These are phyloP conservation scores for Chaetomidium leptoderma DNA, from an alignment of 495 filamentous ascomycete species.

Conservation along the genomic window DNA sequence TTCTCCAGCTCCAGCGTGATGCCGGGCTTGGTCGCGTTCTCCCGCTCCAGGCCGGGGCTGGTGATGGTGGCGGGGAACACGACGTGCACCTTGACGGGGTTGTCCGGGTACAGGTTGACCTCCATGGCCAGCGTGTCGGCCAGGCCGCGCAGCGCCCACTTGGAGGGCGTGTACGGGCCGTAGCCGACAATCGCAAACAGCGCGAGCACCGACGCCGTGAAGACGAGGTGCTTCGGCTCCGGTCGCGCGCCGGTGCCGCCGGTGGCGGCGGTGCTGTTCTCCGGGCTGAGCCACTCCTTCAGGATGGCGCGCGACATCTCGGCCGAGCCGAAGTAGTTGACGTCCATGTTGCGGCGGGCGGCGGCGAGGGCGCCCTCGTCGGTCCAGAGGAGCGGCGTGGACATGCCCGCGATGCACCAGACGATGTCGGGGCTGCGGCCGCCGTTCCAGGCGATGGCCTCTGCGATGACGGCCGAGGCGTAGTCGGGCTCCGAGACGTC, in stretches of 20 bases:
- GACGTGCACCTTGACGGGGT: conserved; percentile 69
- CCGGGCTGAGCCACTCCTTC: conserved; percentile 55
- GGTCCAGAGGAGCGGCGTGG: conserved; percentile 69
- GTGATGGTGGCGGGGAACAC: conserved; percentile 83
- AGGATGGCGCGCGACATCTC: conserved; percentile 76
- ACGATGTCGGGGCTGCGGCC: conserved; percentile 72
- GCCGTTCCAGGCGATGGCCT: conserved; percentile 80
- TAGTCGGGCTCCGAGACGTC: conserved; percentile 71
- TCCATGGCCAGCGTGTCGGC: conserved; percentile 81
- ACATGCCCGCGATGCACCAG: conserved; percentile 84
- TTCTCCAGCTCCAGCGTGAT: conserved; percentile 80
- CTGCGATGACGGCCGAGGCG: conserved; percentile 60
- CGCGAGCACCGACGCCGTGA: conserved; percentile 74
- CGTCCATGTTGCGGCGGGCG: conserved; percentile 76
- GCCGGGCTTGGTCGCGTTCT: conserved; percentile 75
- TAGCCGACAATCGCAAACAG: conserved; percentile 82
- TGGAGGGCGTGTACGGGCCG: conserved; percentile 74
- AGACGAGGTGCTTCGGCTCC: conserved; percentile 75
- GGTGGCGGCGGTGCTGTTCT: conserved; percentile 28
- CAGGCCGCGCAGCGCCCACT: conserved; percentile 78
- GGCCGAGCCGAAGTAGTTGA: conserved; percentile 85
- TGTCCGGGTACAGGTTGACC: conserved; percentile 69
- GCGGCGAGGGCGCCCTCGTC: conserved; percentile 61
- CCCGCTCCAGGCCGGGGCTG: conserved; percentile 67
- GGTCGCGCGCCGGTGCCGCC: too few species aligned